Conservation (phyloP, 2,329 filamentous ascomycete genomes). For the Furcasterigmium sp. region DNA sequence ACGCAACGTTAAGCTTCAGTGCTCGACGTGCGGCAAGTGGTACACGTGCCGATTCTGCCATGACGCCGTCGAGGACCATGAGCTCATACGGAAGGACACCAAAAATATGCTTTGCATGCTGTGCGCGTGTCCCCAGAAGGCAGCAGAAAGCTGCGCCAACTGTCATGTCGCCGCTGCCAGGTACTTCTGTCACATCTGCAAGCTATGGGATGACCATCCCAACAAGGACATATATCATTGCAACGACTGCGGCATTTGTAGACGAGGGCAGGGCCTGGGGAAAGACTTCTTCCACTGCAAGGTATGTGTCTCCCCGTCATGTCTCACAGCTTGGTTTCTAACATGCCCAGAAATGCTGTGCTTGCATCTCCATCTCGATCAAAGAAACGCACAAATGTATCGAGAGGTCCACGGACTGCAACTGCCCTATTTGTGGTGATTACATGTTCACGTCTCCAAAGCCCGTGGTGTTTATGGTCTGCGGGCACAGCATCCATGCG, state of each 20-base stretch:
- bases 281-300: slow-evolving; percentile 99
- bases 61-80: slow-evolving; percentile 74
- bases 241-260: slow-evolving; percentile 90
- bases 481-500: slow-evolving; percentile 92
- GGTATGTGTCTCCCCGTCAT: slow-evolving; percentile 41
- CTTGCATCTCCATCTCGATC: slow-evolving; percentile 87
- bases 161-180: slow-evolving; percentile 76
- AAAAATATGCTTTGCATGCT: slow-evolving; percentile 98
- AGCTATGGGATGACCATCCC: slow-evolving; percentile 92
- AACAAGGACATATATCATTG: slow-evolving; percentile 95
- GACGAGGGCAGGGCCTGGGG: slow-evolving; percentile 82
- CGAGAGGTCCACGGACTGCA: slow-evolving; percentile 87
- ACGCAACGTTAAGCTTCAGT: slow-evolving; percentile 93
- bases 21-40: slow-evolving; percentile 83
- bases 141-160: slow-evolving; percentile 68
- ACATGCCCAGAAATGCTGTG: slow-evolving; percentile 67
- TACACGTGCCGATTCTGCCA: slow-evolving; percentile 95
- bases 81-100: slow-evolving; percentile 74
- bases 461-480: slow-evolving; percentile 88
- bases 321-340: background rate
- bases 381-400: slow-evolving; percentile 87
- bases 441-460: slow-evolving; percentile 92
- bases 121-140: slow-evolving; percentile 79
- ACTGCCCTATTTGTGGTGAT: slow-evolving; percentile 94
- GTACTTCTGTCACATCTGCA: slow-evolving; percentile 93